Percentiles rank a stretch among this genome's conserved stretches.
phyloP scores from a whole-genome alignment of 805 yeast species.

The Metschnikowia koreensis region DNA sequence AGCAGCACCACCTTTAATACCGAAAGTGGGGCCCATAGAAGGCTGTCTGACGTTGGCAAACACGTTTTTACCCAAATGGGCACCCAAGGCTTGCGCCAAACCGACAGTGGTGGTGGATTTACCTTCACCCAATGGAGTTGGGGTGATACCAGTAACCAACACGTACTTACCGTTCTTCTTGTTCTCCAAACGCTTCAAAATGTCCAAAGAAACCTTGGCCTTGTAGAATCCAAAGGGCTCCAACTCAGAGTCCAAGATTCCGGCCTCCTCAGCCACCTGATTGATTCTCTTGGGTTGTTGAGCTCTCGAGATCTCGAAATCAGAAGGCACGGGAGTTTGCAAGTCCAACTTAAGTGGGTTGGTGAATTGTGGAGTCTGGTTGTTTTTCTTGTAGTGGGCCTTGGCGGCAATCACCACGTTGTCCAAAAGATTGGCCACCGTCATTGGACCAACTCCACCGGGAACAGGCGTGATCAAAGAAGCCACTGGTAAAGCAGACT shows the following conservation, averaged over 20 bases:
- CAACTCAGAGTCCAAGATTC: slow-evolving; percentile 62
- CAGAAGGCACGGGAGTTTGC: slow-evolving; percentile 73
- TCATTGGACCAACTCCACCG: slow-evolving; percentile 93
- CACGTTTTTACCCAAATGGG: slow-evolving; percentile 65
- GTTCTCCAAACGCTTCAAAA: slow-evolving; percentile 60
- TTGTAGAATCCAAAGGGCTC: slow-evolving; percentile 75
- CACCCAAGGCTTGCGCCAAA: slow-evolving; percentile 76
- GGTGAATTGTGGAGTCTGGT: slow-evolving; percentile 43
- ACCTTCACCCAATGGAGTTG: slow-evolving; percentile 85
- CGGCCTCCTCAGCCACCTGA: slow-evolving; percentile 67
- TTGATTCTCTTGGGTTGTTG: slow-evolving; percentile 71
- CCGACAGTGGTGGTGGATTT: slow-evolving; percentile 84
- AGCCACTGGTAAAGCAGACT: slow-evolving; percentile 52
- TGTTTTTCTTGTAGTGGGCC: slow-evolving; percentile 41
- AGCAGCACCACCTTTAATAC: slow-evolving; percentile 89
- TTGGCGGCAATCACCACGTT: slow-evolving; percentile 72
- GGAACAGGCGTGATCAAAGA: slow-evolving; percentile 82
- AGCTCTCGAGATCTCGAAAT: slow-evolving; percentile 72
- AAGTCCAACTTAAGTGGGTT: slow-evolving; percentile 58
- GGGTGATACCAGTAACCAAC: slow-evolving; percentile 80
- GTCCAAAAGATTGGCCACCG: slow-evolving; percentile 76
- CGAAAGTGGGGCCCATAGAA: slow-evolving; percentile 86
- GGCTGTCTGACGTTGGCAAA: slow-evolving; percentile 86
- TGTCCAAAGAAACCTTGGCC: slow-evolving; percentile 68
- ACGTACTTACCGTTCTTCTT: slow-evolving; percentile 68